Percentiles rank a stretch among this genome's conserved stretches.
These are phyloP conservation scores for Castanea crenata DNA, from an alignment of 306 rosid species.

Conservation along the genomic window DNA sequence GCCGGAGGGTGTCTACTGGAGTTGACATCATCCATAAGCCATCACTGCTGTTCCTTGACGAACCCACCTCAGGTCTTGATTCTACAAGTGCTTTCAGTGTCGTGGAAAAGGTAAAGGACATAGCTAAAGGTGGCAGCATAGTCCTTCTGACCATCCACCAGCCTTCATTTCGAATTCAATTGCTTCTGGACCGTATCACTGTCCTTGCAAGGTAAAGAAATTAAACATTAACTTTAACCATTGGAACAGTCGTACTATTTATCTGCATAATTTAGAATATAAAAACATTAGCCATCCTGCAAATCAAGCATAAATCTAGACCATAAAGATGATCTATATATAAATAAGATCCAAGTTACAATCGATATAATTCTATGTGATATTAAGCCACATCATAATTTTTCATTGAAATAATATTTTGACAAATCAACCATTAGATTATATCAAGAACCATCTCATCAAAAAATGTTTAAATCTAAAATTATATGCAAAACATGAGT, in stretches of 20 bases:
- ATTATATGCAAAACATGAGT: no score
- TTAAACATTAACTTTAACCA: not conserved
- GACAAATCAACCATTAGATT: no score
- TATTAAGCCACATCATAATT: no score
- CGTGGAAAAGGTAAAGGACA: conserved; percentile 84
- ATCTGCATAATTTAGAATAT: not conserved
- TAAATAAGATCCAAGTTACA: no score
- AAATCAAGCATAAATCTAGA: not conserved
- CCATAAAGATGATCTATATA: not conserved
- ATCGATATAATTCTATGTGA: no score
- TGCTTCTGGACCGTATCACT: conserved; percentile 68
- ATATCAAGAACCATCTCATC: no score
- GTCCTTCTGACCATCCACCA: conserved; percentile 93
- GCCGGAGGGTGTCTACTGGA: conserved; percentile 83
- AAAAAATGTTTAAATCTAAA: no score
- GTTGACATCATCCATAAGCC: conserved; percentile 86
- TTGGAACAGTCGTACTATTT: not conserved
- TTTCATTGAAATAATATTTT: no score
- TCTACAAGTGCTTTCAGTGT: conserved; percentile 87
- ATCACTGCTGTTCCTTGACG: conserved; percentile 73
- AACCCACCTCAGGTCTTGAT: conserved; percentile 93
- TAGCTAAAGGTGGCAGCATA: conserved; percentile 80
- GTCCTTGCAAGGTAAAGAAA: conserved; percentile 75
- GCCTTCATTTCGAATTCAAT: conserved; percentile 83
- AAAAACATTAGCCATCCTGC: not conserved